Evolutionary conservation across 192 early-diverging fungal genomes (phyloP).

Genomic region (Allomyces macrogynus): DNA sequence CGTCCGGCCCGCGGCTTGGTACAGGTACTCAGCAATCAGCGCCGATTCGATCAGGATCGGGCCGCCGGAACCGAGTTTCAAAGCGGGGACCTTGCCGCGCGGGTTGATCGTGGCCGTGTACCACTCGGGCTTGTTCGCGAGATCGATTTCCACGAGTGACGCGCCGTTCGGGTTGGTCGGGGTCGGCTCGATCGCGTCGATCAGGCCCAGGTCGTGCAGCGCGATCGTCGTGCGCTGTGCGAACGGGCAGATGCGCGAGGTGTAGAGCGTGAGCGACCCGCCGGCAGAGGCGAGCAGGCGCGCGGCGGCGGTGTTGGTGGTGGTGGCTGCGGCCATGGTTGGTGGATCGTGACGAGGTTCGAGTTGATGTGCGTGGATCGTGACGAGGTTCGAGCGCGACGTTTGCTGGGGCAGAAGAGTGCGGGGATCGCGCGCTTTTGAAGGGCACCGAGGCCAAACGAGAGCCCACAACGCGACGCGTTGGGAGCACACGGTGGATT

Average conservation of each 20-base stretch:
- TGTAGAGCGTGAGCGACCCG: conserved; percentile 30
- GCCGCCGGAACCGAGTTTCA: conserved; percentile 21
- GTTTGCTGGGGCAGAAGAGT: too few species aligned
- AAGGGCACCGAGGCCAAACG: too few species aligned
- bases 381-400: too few species aligned
- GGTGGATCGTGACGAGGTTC: too few species aligned
- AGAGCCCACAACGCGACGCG: too few species aligned
- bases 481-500: too few species aligned
- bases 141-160: conserved; percentile 33
- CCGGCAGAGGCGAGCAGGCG: too few species aligned
- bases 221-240: conserved; percentile 46
- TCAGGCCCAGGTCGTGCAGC: conserved; percentile 16
- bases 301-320: too few species aligned
- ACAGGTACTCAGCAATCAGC: conserved; percentile 40
- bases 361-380: too few species aligned
- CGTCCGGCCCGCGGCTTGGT: not conserved
- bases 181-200: not conserved
- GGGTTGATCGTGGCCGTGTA: conserved; percentile 43
- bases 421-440: too few species aligned
- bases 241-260: conserved; percentile 34
- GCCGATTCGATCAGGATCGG: conserved; percentile 39
- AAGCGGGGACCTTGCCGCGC: conserved; percentile 42
- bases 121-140: conserved; percentile 40
- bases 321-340: too few species aligned
- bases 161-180: conserved; percentile 21